A percentile compares a stretch with the other conserved stretches of the same genome.
phyloP scores from a whole-genome alignment of 2,329 filamentous ascomycete species.

The Zasmidium angulare region DNA sequence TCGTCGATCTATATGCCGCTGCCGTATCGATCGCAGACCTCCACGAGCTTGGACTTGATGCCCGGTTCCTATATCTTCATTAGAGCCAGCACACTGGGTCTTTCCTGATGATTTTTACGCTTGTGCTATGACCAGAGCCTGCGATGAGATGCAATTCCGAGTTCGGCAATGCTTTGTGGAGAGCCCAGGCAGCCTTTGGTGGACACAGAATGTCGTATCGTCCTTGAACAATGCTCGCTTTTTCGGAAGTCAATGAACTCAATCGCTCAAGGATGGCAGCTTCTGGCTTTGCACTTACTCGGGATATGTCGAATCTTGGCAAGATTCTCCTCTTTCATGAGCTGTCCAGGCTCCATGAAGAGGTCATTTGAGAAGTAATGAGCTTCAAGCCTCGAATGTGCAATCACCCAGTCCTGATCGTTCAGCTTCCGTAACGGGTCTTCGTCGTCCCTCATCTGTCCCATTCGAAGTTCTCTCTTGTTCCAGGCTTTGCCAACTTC shows the following conservation, averaged over 20 bases:
- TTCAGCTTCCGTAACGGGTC: neutral
- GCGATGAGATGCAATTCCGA: constrained; percentile 6
- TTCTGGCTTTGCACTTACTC: neutral
- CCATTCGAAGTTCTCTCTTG: constrained; percentile 5
- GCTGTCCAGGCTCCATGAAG: constrained; percentile 7
- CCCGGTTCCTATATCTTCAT: neutral
- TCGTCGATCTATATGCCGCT: too few species aligned
- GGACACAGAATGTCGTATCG: constrained; percentile 9
- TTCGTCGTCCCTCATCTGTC: neutral
- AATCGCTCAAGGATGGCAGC: too few species aligned
- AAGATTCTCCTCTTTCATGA: constrained; percentile 6
- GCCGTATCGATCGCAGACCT: constrained; percentile 3
- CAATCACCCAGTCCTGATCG: constrained; percentile 1
- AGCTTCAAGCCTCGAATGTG: too few species aligned
- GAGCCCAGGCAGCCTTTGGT: constrained; percentile 5
- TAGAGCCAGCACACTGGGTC: neutral
- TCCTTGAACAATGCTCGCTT: constrained; percentile 12
- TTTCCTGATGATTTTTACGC: neutral
- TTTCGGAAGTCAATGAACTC: neutral
- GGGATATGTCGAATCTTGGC: constrained; percentile 9
- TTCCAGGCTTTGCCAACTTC: neutral
- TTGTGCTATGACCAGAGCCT: constrained; percentile 8
- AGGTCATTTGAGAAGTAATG: neutral
- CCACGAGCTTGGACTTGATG: neutral
- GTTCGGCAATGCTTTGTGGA: constrained; percentile 9